Evolutionary conservation across 768 basidiomycete genomes (phyloP).

Genomic region (Collybiopsis luxurians): DNA sequence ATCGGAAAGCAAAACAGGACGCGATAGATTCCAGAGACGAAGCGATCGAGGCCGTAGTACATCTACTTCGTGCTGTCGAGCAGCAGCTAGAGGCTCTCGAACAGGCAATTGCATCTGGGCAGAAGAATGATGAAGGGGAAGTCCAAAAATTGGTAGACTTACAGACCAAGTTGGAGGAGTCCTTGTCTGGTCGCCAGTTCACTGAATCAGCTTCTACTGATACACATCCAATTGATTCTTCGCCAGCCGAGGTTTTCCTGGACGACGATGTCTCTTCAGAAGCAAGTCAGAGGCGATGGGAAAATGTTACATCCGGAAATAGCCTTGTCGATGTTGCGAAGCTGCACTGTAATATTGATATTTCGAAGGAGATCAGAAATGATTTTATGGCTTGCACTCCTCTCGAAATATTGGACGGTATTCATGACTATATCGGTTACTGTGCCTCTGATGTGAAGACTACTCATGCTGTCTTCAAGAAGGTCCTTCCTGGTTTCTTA

Average conservation of each 20-base stretch:
- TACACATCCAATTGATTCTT: neutral
- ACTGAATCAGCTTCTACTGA: constrained; percentile 6
- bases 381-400: constrained; percentile 73
- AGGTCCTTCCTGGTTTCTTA: constrained; percentile 80
- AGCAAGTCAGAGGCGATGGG: constrained; percentile 66
- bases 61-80: constrained; percentile 38
- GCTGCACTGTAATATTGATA: constrained; percentile 77
- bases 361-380: constrained; percentile 76
- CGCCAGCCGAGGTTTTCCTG: constrained; percentile 8
- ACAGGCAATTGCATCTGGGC: constrained; percentile 25
- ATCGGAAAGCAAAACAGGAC: constrained; percentile 66
- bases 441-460: constrained; percentile 83
- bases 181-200: constrained; percentile 23
- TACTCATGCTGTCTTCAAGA: constrained; percentile 78
- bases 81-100: constrained; percentile 39
- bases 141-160: constrained; percentile 37
- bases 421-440: constrained; percentile 78
- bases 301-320: constrained; percentile 89
- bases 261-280: constrained; percentile 42
- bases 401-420: constrained; percentile 58
- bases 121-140: constrained; percentile 44
- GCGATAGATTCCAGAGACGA: constrained; percentile 57
- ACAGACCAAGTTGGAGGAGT: constrained; percentile 37
- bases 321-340: constrained; percentile 90
- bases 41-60: constrained; percentile 56